Base-by-base conservation (phyloP, 139 green algal genomes). In the Tetraselmis chui region DNA sequence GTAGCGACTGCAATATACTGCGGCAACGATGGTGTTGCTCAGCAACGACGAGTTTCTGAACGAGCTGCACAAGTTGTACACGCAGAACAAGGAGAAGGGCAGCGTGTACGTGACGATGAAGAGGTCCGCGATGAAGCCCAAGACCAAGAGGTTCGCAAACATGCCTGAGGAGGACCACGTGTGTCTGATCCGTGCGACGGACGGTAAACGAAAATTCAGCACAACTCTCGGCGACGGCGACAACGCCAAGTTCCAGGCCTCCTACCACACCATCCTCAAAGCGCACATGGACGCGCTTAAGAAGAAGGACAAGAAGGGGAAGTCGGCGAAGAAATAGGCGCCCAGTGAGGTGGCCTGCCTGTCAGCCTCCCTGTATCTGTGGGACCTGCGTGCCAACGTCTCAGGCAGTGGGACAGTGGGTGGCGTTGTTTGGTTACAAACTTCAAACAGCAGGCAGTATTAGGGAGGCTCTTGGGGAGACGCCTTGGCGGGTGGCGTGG, bases 121-220 rank as follows among this genome's bases (percentile, higher is more conserved):
- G 83, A 83, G 88, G 23, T 90, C 86, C n/a, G 88, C 89, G 31
- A 75, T 89, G 76, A 89, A 91, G 81, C 82, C 87, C 0, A 80
- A 83, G 2, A 89, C 87, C 26, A 81, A 74, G 26, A 84, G 80
- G 30, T 83, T 88, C 28, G 59, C 78, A 0, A 30, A 88, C 23
- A 24, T 45, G 59, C 81, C 88, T 74, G 30, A 45, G 31, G 83
- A 82, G 58, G 86, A 90, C 1, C 93, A 91, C 84, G 80, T 83
- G 25, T 96, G 93, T 76, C 80, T 97, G 2, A 85, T 97, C 26
- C 83, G 94, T 0, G 94, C 91, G 2, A 92, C 89, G 23, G 93
- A 97, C 59, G 93, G 93, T 82, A 96, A 96, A 78, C 89, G 83
- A 59, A 96, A 97, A 83, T 83, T 97, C 32, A 91, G 84, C 81